Percentiles rank a stretch among this genome's conserved stretches.
Conservation (phyloP, 1,284 basidiomycete genomes). For the Chondrostereum purpureum region DNA sequence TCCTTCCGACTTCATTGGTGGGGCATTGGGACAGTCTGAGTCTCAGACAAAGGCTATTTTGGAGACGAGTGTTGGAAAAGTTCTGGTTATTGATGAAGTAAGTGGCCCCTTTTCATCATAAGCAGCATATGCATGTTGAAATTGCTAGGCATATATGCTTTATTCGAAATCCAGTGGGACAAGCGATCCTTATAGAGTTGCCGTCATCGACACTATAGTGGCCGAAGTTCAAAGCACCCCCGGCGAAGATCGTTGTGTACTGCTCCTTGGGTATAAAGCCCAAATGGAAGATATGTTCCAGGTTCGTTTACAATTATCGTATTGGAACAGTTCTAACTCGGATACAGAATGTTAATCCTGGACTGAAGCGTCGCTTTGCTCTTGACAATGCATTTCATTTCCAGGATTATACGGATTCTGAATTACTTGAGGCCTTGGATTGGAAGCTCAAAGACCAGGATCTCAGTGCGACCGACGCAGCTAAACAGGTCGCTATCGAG, state of each 20-base stretch:
- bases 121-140: background rate
- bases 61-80: constrained; percentile 49
- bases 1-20: constrained; percentile 57
- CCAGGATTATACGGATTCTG: constrained; percentile 49
- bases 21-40: constrained; percentile 50
- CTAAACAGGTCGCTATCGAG: constrained; percentile 50
- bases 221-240: constrained; percentile 63
- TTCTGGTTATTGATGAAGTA: constrained; percentile 64
- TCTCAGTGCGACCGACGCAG: constrained; percentile 46
- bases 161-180: constrained; percentile 32
- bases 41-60: constrained; percentile 57
- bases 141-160: constrained; percentile 67
- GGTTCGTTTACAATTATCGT: constrained; percentile 29
- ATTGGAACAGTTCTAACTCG: background rate
- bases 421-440: constrained; percentile 46
- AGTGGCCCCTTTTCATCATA: constrained; percentile 11
- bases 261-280: constrained; percentile 56
- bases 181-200: constrained; percentile 49
- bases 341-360: constrained; percentile 59
- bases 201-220: constrained; percentile 67
- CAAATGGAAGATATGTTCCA: constrained; percentile 69
- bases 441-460: constrained; percentile 51
- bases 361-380: constrained; percentile 52
- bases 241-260: constrained; percentile 62
- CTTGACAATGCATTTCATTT: constrained; percentile 65